Base-by-base conservation (phyloP, 805 yeast genomes). In the Starmerella apis region DNA sequence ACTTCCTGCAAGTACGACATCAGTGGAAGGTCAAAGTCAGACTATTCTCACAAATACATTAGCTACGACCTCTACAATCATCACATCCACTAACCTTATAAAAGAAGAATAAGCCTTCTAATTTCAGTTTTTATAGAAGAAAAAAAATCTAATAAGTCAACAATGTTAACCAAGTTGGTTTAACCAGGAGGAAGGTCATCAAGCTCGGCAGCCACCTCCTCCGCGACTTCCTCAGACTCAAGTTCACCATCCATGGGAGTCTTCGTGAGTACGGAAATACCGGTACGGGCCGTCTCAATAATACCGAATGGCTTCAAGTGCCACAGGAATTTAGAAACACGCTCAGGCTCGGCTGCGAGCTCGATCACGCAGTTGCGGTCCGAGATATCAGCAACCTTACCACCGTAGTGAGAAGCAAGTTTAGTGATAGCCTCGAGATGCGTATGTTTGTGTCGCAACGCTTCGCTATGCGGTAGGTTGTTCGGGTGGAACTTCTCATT, bases 221-320 rank as follows among this genome's bases (percentile, higher is more conserved):
- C 75, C 38, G 66, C 70, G 33, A 32, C 43, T 43, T 46, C 79
- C 19, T 71, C 75, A 11, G 69, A 74, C 31, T 33, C 52, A 27
- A 51, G 30, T 38, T 63, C 66, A 20, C 69, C 70, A 56, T 81
- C 85, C 59, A 87, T 70, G 38, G 95, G 96, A 45, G 97, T 86
- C 76, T 96, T 81, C 63, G 97, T 94, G 62, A 92, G 76, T 9
- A 97, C 98, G 90, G 92, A 87, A 94, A 90, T 86, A 71, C 98
- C 98, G 23, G 95, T 83, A 71, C 98, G 79, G 39, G 96, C 95
- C 61, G 90, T 83, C 70, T 92, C 98, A 63, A 92, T 76, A 51
- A 92, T 81, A 63, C 98, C 98, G 64, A 92, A 92, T 41, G 98
- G 98, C 66, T 86, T 92, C 64, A 88, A 74, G 64, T 92, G 78